Base-by-base conservation (phyloP, 305 asterid species). In the Lippia alba region DNA sequence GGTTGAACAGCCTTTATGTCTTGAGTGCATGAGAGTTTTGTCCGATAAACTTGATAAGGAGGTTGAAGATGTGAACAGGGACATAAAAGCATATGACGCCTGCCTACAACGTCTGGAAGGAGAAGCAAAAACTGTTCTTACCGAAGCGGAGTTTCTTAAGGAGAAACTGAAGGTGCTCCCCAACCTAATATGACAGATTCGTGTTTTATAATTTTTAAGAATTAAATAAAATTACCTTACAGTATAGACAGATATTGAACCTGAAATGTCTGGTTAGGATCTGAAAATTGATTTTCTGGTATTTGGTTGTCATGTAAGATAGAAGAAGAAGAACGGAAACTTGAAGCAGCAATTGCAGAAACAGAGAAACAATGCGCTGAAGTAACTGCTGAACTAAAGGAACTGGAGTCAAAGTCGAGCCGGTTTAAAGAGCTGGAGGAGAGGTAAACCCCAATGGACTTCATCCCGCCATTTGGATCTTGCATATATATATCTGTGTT, bases 1-100 rank as follows among this genome's bases (percentile, higher is more conserved):
- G 98, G 92, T 95, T 73, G 99, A 95, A 73, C 98, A 90, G 74
- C 99, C 99, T 57, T 63, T 95, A 49, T 95, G 99, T 77, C 93
- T 95, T 61, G 98, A 95, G 81, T 95, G 99, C 90, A 95, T 95
- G 98, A 77, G 93, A 15, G 83, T 95, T 61, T 77, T 95, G 79
- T 92, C 98, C 51, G 96, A 89, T 84, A 92, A 95, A 76, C 96
- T 95, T 78, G 99, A 95, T 73, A 95, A 90, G 84, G 99, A 95
- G 87, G 94, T 92, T 70, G 98, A 92, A 81, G 96, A 95, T 83
- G 97, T 89, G 78, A 83, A 83, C 72, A 79, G 84, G 75, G 98
- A 95, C 84, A 83, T 90, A 61, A 77, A 86, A 73, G 97, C 97
- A 17, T 95, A 95, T 56, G 94, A 95, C 76, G 92, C 89, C 34